phyloP scores from a whole-genome alignment of 2,329 filamentous ascomycete species.

The Claviceps digitariae region DNA sequence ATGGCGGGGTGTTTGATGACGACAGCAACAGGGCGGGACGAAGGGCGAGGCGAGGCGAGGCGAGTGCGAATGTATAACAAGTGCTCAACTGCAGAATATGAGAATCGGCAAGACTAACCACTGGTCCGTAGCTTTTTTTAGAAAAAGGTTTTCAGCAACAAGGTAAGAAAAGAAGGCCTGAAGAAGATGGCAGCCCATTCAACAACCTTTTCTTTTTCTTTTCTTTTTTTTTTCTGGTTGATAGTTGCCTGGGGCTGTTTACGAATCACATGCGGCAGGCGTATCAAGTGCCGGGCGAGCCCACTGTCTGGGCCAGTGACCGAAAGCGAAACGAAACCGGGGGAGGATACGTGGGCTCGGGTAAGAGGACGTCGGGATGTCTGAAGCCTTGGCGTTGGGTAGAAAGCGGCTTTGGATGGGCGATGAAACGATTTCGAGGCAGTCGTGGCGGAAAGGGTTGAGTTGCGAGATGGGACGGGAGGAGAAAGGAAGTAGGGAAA shows the following conservation, averaged over 20 bases:
- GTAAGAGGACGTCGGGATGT: too few relatives aligned
- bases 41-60: background rate
- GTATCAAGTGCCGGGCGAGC: background rate
- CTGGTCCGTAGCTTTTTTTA: constrained; percentile 1
- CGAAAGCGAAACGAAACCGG: background rate
- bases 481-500: too few relatives aligned
- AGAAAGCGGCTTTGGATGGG: too few relatives aligned
- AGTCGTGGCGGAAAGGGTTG: too few relatives aligned
- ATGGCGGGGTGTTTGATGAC: background rate
- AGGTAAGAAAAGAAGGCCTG: too few relatives aligned
- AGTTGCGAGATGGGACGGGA: too few relatives aligned
- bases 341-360: too few relatives aligned
- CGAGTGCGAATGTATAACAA: background rate
- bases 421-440: too few relatives aligned
- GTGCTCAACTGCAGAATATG: constrained; percentile 3
- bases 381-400: too few relatives aligned
- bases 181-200: background rate
- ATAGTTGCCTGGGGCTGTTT: constrained; percentile 1
- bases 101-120: constrained; percentile 5
- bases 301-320: background rate
- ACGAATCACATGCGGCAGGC: background rate
- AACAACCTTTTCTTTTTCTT: too few relatives aligned
- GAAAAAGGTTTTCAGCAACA: background rate
- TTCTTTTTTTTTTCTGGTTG: too few relatives aligned
- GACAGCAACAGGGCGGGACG: background rate